A percentile compares a stretch with the other conserved stretches of the same genome.
phyloP scores from a whole-genome alignment of 768 basidiomycete genomes.

The Suillus ampliporus region DNA sequence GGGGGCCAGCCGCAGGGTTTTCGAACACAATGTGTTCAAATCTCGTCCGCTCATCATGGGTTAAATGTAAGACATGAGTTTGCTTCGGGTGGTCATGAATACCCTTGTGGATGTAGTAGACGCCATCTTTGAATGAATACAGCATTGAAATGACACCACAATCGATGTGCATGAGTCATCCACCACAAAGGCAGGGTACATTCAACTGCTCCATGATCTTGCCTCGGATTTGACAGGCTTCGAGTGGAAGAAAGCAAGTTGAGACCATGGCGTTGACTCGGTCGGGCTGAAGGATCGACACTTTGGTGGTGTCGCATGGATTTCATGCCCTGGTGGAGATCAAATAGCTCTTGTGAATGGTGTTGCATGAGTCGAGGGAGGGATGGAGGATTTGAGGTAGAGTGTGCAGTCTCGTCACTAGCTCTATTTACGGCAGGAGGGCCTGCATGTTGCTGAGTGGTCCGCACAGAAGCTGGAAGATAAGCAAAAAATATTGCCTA shows the following conservation, averaged over 20 bases:
- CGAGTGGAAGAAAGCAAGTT: too few relatives aligned
- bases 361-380: too few relatives aligned
- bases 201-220: too few relatives aligned
- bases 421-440: too few relatives aligned
- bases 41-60: not conserved
- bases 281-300: too few relatives aligned
- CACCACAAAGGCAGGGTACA: slow-evolving; percentile 31
- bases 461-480: not conserved
- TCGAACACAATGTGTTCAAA: slow-evolving; percentile 1
- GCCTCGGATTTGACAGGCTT: too few relatives aligned
- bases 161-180: slow-evolving; percentile 1
- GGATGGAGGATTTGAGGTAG: too few relatives aligned
- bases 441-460: not conserved
- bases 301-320: too few relatives aligned
- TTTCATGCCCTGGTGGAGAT: too few relatives aligned
- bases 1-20: slow-evolving; percentile 4
- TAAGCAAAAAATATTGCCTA: not conserved
- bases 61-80: slow-evolving; percentile 4
- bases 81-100: not conserved
- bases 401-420: too few relatives aligned
- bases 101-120: not conserved
- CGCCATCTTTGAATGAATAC: not conserved
- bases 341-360: too few relatives aligned
- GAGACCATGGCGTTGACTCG: not conserved
- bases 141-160: slow-evolving; percentile 6